Evolutionary conservation across 73 alveolate species (phyloP), one percentile per base, ranked within the genome.

Genomic region (Paramecium primaurelia): DNA sequence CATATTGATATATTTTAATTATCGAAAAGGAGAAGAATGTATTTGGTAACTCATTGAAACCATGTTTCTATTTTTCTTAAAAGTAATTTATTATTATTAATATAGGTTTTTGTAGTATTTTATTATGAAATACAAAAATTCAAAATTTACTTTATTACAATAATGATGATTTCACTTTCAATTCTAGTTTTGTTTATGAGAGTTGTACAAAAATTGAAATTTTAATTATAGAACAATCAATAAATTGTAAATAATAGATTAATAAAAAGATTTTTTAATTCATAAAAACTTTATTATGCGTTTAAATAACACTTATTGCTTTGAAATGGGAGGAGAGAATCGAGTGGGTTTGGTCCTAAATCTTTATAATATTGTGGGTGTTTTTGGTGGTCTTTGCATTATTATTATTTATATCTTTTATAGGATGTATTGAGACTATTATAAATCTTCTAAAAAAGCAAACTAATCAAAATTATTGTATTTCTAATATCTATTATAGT

Each of bases 11-110:
- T 80, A 80, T 49, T 80, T 14, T 49, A 80, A 80, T 45, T 80
- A 80, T 80, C 71, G 91, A 12, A 80, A 80, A 36, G 91, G 91
- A 36, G 91, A 80, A 12, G 91, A 80, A 4, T 80, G 91, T 20
- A 80, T 80, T 49, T 80, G 91, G 91, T 25, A 80, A 36, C 77
- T 80, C 16, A 80, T 80, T 4, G 91, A 80, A 12, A 36, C 91
- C 45, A 80, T 80, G 91, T 80, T 80, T 80, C 47, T 80, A 80
- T 80, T 80, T 42, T 80, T 80, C n/a, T 47, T 80, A 40, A 80
- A 80, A 49, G 91, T 80, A 80, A 16, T 1, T 2, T 2, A 20
- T 16, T n/a, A 54, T 38, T 49, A 8, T 42, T 34, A 34, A 44
- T 3, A 45, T 11, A 80, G 91, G 58, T 80, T 20, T 80, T 80